Evolutionary conservation across 108 stramenopile genomes (phyloP), one percentile per base, ranked within the genome.

Genomic region (Fistulifera solaris): DNA sequence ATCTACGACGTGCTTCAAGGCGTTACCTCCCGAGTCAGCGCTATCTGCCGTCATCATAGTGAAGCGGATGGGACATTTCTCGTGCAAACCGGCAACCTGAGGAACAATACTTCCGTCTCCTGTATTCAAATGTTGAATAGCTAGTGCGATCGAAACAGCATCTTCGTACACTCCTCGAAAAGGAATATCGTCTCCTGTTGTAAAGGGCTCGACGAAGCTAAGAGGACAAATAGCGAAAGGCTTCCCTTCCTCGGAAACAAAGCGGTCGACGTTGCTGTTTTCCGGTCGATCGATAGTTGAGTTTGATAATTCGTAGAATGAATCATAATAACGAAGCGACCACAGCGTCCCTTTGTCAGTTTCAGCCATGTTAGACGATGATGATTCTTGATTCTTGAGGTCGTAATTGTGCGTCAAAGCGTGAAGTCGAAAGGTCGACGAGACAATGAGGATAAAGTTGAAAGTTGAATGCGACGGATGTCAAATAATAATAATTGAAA

Each of bases 61-160:
- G 40, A 80, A 76, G n/a, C 65, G 71, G 38, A 80, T 66, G 46
- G 56, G 52, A 42, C 78, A 68, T 7, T 40, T 21, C 35, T 67
- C 24, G 24, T 67, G 35, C 47, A 73, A 19, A 12, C 56, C 67
- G 0, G 43, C 44, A 13, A 79, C 35, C 24, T 72, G 54, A 21
- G 67, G 62, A 14, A 72, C 40, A 12, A 75, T 56, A 22, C 26
- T 48, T 13, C 71, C 70, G 58, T 79, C 55, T 13, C 67, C 73
- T 19, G 54, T 62, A 52, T 79, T 79, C 28, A 79, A 53, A 59
- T 79, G 73, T 16, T 72, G 63, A 14, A 64, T 40, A 1, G 78
- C 78, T 56, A 80, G 48, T 12, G 65, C 54, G 22, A 73, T 56
- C 1, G 51, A 70, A 44, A 47, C 65, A 54, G 47, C 66, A 46